These are phyloP conservation scores for Trichoderma aggressivum DNA, from an alignment of 2,329 filamentous ascomycete genomes.

Conservation along the genomic window DNA sequence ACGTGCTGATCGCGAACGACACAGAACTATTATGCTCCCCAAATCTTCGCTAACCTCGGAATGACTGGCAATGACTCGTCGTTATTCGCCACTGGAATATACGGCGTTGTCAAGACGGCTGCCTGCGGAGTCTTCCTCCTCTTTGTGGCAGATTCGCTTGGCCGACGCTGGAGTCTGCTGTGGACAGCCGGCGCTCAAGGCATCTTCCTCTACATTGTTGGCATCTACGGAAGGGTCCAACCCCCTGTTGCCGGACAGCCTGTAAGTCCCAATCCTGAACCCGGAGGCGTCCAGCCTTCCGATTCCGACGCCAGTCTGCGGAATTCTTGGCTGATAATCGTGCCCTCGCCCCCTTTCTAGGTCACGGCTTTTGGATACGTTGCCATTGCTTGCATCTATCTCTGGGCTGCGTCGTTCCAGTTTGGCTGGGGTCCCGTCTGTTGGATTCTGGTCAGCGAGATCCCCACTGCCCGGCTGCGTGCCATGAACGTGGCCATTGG, in stretches of 20 bases:
- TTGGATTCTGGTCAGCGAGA: conserved; percentile 69
- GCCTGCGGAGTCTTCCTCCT: conserved; percentile 62
- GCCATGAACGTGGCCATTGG: conserved; percentile 66
- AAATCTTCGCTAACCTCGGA: conserved; percentile 65
- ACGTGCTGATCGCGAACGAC: neutral
- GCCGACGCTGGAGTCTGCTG: conserved; percentile 57
- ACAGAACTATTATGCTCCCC: conserved; percentile 64
- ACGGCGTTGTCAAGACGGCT: conserved; percentile 67
- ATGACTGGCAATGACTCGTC: conserved; percentile 53
- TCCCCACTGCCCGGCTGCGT: conserved; percentile 63
- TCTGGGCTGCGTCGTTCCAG: conserved; percentile 68
- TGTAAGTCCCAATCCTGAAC: conserved; percentile 30
- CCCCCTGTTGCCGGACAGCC: conserved; percentile 51
- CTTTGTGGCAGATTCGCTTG: conserved; percentile 66
- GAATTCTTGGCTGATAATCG: neutral
- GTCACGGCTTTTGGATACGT: conserved; percentile 66
- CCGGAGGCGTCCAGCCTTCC: neutral
- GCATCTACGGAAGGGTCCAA: conserved; percentile 63
- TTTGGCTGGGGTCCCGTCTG: conserved; percentile 69
- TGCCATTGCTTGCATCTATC: conserved; percentile 67
- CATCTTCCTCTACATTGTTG: conserved; percentile 64
- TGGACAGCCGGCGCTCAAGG: conserved; percentile 64
- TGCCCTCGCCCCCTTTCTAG: conserved; percentile 20
- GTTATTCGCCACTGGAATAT: conserved; percentile 71
- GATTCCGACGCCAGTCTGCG: neutral